Evolutionary conservation across 2,329 filamentous ascomycete species (phyloP), one percentile per base, ranked within the genome.

Genomic region (Neofusicoccum umdonicola): DNA sequence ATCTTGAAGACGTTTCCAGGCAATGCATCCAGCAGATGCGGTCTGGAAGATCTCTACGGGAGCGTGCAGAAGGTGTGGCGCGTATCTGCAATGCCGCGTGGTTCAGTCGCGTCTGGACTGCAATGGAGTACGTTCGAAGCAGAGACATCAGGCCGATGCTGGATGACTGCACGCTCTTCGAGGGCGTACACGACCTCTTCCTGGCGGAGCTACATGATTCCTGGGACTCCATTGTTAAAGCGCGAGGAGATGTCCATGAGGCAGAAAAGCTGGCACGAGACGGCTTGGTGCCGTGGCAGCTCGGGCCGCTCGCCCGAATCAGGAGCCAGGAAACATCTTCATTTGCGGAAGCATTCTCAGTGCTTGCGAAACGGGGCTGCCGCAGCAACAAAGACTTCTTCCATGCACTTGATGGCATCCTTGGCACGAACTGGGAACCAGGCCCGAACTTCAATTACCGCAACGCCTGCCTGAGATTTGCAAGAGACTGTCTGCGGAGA

Each of bases 91-190:
- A 68, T 45, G 57, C 68, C 12, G 62, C 27, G 35, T 70, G 67
- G 67, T 69, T 67, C 54, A 64, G 64, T 51, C 65, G 68, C 31
- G 64, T 69, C 2, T 70, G 68, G 67, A 68, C 68, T 1, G 68
- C 62, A 2, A 68, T 69, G 67, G 68, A 70, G 52, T 66, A 62
- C 22, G 63, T 68, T 5, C 66, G 65, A n/a, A 69, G 66, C 48
- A 45, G 39, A 1, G 45, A 63, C 15, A 44, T 65, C 8, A 48
- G 65, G 13, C 19, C 63, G 2, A 68, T 70, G 68, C 42, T 64
- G 35, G 13, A 35, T 15, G 67, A 68, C 45, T 66, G 50, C 8
- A 35, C 27, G 12, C 39, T 69, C 19, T n/a, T 63, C 4, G 54
- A 42, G 3, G 64, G 65, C n/a, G 62, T 17, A 11, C 2, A 19